Conservation (phyloP, 805 yeast genomes). For the Candida awuae region DNA sequence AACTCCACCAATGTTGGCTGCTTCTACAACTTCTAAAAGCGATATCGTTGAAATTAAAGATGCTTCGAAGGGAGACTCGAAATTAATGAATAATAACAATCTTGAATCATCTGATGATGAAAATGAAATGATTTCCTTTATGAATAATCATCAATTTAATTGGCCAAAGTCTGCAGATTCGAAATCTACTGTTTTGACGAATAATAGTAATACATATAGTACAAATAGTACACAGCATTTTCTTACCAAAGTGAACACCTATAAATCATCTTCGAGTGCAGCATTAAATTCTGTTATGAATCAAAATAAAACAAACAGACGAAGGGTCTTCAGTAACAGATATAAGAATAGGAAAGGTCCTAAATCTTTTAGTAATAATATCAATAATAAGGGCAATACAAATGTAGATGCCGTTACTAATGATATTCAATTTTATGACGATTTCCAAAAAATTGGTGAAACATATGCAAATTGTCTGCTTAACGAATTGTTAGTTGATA, state of each 20-base stretch:
- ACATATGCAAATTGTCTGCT: slow-evolving; percentile 45
- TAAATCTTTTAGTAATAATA: background rate
- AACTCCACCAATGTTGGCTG: too few species aligned
- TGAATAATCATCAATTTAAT: slow-evolving; percentile 27
- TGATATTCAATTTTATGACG: slow-evolving; percentile 27
- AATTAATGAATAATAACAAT: too few species aligned
- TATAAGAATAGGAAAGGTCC: slow-evolving; percentile 4
- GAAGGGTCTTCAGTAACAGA: slow-evolving; percentile 14
- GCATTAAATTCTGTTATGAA: background rate
- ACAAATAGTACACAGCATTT: background rate
- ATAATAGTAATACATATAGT: background rate
- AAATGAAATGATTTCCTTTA: slow-evolving; percentile 24
- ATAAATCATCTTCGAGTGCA: background rate
- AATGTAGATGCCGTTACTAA: slow-evolving; percentile 5
- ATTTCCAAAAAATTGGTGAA: slow-evolving; percentile 29
- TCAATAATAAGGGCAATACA: background rate
- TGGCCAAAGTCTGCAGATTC: slow-evolving; percentile 20
- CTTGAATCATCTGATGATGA: slow-evolving; percentile 21
- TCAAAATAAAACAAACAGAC: slow-evolving; percentile 10
- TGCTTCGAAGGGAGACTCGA: too few species aligned
- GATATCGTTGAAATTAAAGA: too few species aligned
- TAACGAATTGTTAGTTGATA: slow-evolving; percentile 54
- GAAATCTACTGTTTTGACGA: background rate
- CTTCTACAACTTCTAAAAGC: too few species aligned
- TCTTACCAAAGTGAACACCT: slow-evolving; percentile 3